Evolutionary conservation across 768 basidiomycete species (phyloP).

Genomic region (Pleurotus salmoneostramineus): DNA sequence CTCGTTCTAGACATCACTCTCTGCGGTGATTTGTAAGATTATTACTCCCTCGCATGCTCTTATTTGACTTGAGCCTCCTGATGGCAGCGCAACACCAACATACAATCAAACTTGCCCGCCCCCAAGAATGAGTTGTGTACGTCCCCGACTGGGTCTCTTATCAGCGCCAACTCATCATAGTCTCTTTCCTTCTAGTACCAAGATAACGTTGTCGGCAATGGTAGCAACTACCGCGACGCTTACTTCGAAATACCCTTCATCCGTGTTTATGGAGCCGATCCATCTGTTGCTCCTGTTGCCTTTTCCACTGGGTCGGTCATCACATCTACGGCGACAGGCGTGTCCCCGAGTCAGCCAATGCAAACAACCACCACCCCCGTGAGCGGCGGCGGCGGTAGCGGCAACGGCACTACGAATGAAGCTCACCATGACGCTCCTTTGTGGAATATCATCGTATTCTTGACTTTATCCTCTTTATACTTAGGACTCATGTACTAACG

Average conservation of each 20-base stretch:
- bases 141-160: neutral
- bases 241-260: conserved; percentile 69
- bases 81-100: neutral
- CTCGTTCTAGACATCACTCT: conserved; percentile 74
- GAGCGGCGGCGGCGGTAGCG: no score
- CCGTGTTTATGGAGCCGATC: conserved; percentile 32
- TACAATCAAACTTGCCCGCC: neutral
- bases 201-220: conserved; percentile 46
- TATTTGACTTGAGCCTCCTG: neutral
- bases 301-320: neutral
- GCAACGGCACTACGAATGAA: no score
- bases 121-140: neutral
- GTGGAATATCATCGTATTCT: no score
- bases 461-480: no score
- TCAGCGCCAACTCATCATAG: conserved; percentile 22
- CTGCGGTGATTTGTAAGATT: conserved; percentile 44
- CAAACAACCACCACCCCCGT: neutral
- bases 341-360: neutral
- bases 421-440: no score
- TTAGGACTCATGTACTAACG: no score
- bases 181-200: conserved; percentile 53
- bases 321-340: neutral
- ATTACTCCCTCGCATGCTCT: neutral
- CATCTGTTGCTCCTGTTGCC: conserved; percentile 2
- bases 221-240: conserved; percentile 34